These are phyloP conservation scores for Coprinopsis sp. DNA, from an alignment of 768 basidiomycete genomes.

Conservation along the genomic window DNA sequence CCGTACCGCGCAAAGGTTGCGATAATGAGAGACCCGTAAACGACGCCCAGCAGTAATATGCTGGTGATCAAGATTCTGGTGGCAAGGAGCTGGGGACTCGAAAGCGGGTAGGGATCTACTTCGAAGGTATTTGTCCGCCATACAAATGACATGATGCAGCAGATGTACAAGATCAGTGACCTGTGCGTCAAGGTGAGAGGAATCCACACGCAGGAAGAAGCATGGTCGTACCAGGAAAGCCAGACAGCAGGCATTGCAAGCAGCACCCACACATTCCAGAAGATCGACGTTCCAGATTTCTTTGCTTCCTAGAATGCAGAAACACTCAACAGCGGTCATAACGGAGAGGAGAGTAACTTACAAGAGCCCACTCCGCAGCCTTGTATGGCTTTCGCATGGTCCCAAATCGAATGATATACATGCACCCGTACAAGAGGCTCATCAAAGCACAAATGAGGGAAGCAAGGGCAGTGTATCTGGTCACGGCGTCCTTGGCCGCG, in stretches of 20 bases:
- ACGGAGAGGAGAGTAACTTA: slow-evolving; percentile 13
- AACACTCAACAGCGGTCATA: not conserved
- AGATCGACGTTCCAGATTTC: slow-evolving; percentile 18
- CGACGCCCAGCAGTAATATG: slow-evolving; percentile 45
- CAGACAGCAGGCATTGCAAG: slow-evolving; percentile 58
- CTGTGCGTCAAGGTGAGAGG: slow-evolving; percentile 18
- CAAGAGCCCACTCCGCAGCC: slow-evolving; percentile 58
- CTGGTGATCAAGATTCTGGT: slow-evolving; percentile 43
- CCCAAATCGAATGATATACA: slow-evolving; percentile 59
- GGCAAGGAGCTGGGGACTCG: slow-evolving; percentile 22
- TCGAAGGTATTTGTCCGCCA: slow-evolving; percentile 51
- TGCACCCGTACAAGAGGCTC: slow-evolving; percentile 57
- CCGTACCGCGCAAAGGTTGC: slow-evolving; percentile 50
- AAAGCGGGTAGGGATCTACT: slow-evolving; percentile 19
- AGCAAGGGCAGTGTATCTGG: slow-evolving; percentile 48
- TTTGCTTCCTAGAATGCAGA: slow-evolving; percentile 44
- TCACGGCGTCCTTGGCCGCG: slow-evolving; percentile 45
- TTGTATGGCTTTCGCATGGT: slow-evolving; percentile 58
- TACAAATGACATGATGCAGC: slow-evolving; percentile 54
- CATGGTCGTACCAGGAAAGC: slow-evolving; percentile 46
- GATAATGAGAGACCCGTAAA: slow-evolving; percentile 50
- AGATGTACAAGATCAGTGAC: slow-evolving; percentile 56
- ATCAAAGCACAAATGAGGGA: slow-evolving; percentile 54
- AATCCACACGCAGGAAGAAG: not conserved
- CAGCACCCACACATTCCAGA: slow-evolving; percentile 63